Evolutionary conservation across 2,329 filamentous ascomycete genomes (phyloP).

Genomic region (Sporothrix pallida): DNA sequence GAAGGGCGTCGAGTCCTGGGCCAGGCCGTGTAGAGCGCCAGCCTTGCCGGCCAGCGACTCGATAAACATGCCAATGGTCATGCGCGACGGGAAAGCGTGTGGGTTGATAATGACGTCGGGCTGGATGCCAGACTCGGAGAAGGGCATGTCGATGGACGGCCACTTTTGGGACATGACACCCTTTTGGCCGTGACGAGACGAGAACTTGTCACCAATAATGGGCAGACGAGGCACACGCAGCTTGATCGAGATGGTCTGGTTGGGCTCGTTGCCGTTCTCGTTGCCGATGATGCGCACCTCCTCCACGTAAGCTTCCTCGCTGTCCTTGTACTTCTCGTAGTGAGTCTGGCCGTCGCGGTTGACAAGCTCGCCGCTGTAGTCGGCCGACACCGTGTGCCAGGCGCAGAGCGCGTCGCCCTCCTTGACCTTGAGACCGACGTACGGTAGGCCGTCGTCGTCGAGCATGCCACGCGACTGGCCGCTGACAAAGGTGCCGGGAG

Average conservation of each 20-base stretch:
- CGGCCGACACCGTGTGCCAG: conserved; percentile 84
- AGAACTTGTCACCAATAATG: conserved; percentile 98
- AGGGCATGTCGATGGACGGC: conserved; percentile 93
- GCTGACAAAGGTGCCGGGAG: conserved; percentile 74
- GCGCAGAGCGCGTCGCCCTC: conserved; percentile 87
- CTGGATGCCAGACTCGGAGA: conserved; percentile 94
- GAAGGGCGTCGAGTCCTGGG: conserved; percentile 95
- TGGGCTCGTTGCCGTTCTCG: conserved; percentile 80
- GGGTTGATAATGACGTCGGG: conserved; percentile 99
- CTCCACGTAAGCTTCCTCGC: conserved; percentile 86
- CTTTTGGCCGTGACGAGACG: conserved; percentile 96
- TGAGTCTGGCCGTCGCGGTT: conserved; percentile 87
- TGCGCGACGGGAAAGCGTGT: conserved; percentile 97
- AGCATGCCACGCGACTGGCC: conserved; percentile 73
- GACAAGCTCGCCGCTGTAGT: conserved; percentile 76
- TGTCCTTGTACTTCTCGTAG: conserved; percentile 93
- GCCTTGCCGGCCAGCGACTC: conserved; percentile 96
- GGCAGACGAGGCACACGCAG: conserved; percentile 88
- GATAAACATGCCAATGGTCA: conserved; percentile 99
- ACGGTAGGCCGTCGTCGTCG: conserved; percentile 85
- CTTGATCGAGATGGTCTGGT: conserved; percentile 90
- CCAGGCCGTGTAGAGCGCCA: conserved; percentile 90
- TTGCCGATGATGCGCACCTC: conserved; percentile 89
- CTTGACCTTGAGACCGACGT: conserved; percentile 76
- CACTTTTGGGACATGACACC: conserved; percentile 96